phyloP scores from a whole-genome alignment of 495 filamentous ascomycete genomes.

The Mycothermus thermophilus region DNA sequence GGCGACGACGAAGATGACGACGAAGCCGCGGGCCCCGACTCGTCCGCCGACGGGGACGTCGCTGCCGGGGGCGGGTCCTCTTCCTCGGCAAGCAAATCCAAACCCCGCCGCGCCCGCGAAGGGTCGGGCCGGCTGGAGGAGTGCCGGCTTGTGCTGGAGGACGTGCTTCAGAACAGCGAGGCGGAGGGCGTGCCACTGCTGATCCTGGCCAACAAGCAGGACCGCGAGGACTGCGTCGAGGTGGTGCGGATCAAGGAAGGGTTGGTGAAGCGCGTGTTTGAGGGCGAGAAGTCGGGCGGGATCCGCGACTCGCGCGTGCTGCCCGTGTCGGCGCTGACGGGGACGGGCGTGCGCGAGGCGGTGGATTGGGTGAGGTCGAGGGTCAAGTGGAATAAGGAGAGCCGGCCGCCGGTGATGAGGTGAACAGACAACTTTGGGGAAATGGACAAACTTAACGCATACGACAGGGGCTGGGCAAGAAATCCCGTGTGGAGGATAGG shows the following conservation, averaged over 20 bases:
- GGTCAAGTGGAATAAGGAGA: conserved; percentile 94
- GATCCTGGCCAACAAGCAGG: conserved; percentile 94
- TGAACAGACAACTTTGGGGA: too few relatives aligned
- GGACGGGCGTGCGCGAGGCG: conserved; percentile 82
- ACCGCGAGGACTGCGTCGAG: conserved; percentile 93
- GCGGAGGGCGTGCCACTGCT: conserved; percentile 83
- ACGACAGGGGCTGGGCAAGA: too few relatives aligned
- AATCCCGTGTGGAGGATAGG: too few relatives aligned
- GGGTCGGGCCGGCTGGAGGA: conserved; percentile 59
- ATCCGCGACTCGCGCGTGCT: conserved; percentile 83
- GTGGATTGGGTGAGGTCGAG: conserved; percentile 88
- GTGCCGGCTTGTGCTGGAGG: conserved; percentile 76
- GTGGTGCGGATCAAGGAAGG: conserved; percentile 96
- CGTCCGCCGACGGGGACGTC: too few relatives aligned
- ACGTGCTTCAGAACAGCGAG: conserved; percentile 70
- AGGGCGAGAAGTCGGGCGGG: conserved; percentile 73
- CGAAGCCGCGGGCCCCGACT: too few relatives aligned
- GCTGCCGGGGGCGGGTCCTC: too few relatives aligned
- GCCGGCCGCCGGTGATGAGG: conserved; percentile 81
- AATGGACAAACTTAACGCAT: too few relatives aligned
- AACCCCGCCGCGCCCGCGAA: too few relatives aligned
- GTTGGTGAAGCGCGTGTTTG: conserved; percentile 81
- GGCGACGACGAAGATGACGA: too few relatives aligned
- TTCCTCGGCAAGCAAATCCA: too few relatives aligned
- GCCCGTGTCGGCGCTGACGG: conserved; percentile 80